Evolutionary conservation across 2,329 filamentous ascomycete species (phyloP), one percentile per base, ranked within the genome.

Genomic region (Didymella arachidicola): DNA sequence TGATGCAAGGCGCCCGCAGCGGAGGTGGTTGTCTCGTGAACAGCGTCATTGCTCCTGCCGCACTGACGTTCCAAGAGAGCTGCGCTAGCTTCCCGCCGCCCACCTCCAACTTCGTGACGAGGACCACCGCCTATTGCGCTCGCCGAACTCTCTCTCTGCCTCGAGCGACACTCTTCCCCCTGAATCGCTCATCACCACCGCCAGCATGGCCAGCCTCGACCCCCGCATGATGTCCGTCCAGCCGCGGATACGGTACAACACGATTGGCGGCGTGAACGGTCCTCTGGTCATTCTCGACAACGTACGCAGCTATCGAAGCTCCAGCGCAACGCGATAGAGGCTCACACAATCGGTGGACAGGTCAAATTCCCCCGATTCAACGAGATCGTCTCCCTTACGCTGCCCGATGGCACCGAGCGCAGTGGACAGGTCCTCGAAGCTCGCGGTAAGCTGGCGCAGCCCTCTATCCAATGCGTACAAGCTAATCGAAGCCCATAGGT

Each of bases 321-420:
- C 16, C 16, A 46, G 25, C 42, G 30, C 45, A 41, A 42, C 41
- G 19, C 16, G 39, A 29, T 38, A 53, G 53, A 62, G 66, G 69
- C 71, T 73, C 55, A 74, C 58, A 49, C 41, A 49, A 44, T 54
- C 41, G 58, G 46, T 48, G 60, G 44, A 72, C 75, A 96, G 91
- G 92, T 99, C 84, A 99, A 99, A 89, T 96, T 93, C 79, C 95
- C 95, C 64, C 86, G 88, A 77, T 99, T 91, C 85, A 98, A 97
- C 81, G 95, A 99, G 82, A 99, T 99, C 78, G 95, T 99, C 68
- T 93, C 90, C 63, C 82, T 99, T 79, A 98, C 94, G 36, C 88
- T 99, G 64, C 92, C 95, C 67, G 95, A 99, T 89, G 95, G 95
- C 79, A 90, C 92, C 47, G 88, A 94, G 81, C 87, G 95, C 75